A percentile compares a stretch with the other conserved stretches of the same genome.
Conservation (phyloP, 176 grass and related monocot genomes). For the Triticum turgidum region DNA sequence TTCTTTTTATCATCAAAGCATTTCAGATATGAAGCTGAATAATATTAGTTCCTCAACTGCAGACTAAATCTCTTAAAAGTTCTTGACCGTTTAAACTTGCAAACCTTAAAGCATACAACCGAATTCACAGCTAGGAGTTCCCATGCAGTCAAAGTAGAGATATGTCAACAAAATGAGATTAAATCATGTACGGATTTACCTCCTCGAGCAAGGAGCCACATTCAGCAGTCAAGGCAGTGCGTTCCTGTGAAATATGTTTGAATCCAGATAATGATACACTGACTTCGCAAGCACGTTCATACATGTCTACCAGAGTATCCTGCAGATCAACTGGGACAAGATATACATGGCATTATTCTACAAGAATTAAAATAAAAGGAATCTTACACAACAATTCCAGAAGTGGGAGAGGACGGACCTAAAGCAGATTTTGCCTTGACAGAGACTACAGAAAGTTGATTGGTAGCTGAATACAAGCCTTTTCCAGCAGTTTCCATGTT, state of each 20-base stretch:
- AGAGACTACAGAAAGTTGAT: conserved; percentile 69
- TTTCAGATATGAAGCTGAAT: conserved; percentile 17
- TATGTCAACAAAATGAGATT: conserved; percentile 20
- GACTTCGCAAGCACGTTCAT: conserved; percentile 53
- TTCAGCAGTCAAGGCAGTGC: conserved; percentile 91
- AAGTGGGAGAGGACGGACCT: conserved; percentile 56
- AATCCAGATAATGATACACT: conserved; percentile 75
- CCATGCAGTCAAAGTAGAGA: not conserved
- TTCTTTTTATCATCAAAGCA: not conserved
- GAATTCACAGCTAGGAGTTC: conserved; percentile 17
- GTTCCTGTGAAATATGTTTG: conserved; percentile 72
- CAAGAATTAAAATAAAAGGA: not conserved
- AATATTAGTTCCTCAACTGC: conserved; percentile 22
- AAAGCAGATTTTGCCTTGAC: conserved; percentile 71
- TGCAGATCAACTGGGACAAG: conserved; percentile 78
- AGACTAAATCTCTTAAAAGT: not conserved
- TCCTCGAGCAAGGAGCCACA: conserved; percentile 96
- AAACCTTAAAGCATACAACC: conserved; percentile 15
- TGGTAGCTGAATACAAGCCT: conserved; percentile 73
- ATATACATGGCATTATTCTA: conserved; percentile 37
- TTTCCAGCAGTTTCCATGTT: conserved; percentile 88
- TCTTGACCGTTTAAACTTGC: conserved; percentile 20
- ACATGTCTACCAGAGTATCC: conserved; percentile 70
- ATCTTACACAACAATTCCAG: not conserved
- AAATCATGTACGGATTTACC: conserved; percentile 43